Percentiles rank a stretch among this genome's conserved stretches.
Conservation (phyloP, 345 rosid species). For the Physaria fendleri region DNA sequence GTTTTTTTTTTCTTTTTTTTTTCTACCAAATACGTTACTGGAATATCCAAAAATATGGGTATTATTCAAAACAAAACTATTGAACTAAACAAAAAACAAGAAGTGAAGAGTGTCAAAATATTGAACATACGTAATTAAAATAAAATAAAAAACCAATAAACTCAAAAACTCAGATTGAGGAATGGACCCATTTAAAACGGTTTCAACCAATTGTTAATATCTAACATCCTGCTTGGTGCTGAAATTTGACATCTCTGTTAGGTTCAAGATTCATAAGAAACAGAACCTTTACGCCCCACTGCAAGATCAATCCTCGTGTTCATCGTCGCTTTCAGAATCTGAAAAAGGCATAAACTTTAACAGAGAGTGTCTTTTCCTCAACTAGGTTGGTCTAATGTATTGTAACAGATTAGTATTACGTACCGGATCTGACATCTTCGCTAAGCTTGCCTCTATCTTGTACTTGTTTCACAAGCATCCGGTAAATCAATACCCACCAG, state of each 20-base stretch:
- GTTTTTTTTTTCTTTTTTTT: no score
- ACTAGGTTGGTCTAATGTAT: not conserved
- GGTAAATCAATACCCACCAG: slow-evolving; percentile 88
- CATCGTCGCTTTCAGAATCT: slow-evolving; percentile 86
- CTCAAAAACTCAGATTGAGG: not conserved
- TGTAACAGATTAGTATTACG: not conserved
- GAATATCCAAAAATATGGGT: no score
- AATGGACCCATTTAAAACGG: slow-evolving; percentile 4
- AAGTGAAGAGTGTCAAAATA: slow-evolving; percentile 1
- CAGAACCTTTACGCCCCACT: not conserved
- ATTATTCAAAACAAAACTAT: no score
- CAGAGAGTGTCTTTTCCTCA: not conserved
- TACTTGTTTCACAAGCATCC: slow-evolving; percentile 83
- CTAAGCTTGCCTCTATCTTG: slow-evolving; percentile 66
- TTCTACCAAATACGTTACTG: no score
- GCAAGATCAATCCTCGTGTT: slow-evolving; percentile 63
- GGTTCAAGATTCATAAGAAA: not conserved
- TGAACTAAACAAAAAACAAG: not conserved
- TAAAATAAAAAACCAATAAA: slow-evolving; percentile 1
- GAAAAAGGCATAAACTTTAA: slow-evolving; percentile 22
- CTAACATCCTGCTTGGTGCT: not conserved
- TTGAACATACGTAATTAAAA: slow-evolving; percentile 18
- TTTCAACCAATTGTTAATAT: slow-evolving; percentile 2
- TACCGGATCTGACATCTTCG: slow-evolving; percentile 94
- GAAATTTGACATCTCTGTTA: not conserved